These are phyloP conservation scores for Hibiscus tridactylites DNA, from an alignment of 345 rosid species.

Conservation along the genomic window DNA sequence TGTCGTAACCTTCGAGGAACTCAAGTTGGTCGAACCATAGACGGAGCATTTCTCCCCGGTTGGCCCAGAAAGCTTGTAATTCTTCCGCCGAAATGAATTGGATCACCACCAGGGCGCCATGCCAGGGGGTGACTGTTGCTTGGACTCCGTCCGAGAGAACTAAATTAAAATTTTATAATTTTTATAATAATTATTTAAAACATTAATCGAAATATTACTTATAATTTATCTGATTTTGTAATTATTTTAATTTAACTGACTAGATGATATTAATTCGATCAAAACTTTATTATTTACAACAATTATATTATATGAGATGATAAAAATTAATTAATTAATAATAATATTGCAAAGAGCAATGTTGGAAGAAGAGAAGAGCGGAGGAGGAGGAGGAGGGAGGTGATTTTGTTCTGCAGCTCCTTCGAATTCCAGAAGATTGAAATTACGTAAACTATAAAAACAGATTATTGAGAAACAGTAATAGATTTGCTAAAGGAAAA, in stretches of 20 bases:
- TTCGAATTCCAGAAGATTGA: background rate
- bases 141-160: too few relatives aligned
- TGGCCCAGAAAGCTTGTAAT: too few relatives aligned
- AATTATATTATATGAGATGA: background rate
- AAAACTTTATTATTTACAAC: background rate
- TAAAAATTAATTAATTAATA: background rate
- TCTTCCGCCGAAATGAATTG: too few relatives aligned
- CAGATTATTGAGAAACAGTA: background rate
- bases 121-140: too few relatives aligned
- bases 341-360: background rate
- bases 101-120: too few relatives aligned
- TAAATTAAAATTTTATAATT: too few relatives aligned
- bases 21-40: too few relatives aligned
- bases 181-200: too few relatives aligned
- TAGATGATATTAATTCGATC: background rate
- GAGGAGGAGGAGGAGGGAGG: background rate
- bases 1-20: too few relatives aligned
- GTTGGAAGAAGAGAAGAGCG: background rate
- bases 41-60: too few relatives aligned
- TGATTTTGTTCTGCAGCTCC: background rate
- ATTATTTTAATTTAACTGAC: background rate
- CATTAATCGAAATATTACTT: too few relatives aligned
- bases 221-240: too few relatives aligned
- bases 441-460: background rate
- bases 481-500: constrained; percentile 6